A percentile compares a stretch with the other conserved stretches of the same genome.
Evolutionary conservation across 768 basidiomycete species (phyloP).

Genomic region (Lenzites betulinus): DNA sequence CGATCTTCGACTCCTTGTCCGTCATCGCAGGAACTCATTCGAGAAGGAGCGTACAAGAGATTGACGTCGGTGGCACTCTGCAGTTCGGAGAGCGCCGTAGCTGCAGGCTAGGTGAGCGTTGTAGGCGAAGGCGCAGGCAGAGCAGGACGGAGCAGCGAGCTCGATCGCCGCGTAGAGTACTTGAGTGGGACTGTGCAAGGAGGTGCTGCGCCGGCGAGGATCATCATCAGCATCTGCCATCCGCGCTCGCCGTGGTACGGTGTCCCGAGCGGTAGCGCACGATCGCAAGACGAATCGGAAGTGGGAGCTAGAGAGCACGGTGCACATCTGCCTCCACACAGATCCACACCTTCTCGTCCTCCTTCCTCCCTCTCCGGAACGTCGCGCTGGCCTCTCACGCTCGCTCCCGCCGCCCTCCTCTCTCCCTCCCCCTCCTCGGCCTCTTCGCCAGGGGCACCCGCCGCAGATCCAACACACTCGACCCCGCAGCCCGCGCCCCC

Average conservation of each 20-base stretch:
- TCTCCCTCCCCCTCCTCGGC: conserved; percentile 18
- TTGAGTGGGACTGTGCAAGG: not conserved
- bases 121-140: not conserved
- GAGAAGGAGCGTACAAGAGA: not conserved
- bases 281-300: too few species aligned
- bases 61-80: conserved; percentile 15
- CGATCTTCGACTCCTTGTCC: not conserved
- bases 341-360: not conserved
- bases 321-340: too few species aligned
- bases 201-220: not conserved
- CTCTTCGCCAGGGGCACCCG: conserved; percentile 3
- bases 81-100: not conserved
- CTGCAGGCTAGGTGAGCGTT: too few species aligned
- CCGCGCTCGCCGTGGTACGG: not conserved
- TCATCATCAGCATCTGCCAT: too few species aligned
- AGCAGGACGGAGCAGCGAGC: not conserved
- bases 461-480: not conserved
- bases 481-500: not conserved
- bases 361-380: not conserved
- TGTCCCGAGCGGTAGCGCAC: not conserved
- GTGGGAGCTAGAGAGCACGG: too few species aligned
- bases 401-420: conserved; percentile 23
- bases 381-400: conserved; percentile 20
- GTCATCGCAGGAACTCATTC: not conserved
- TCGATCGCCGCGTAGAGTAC: not conserved